These are phyloP conservation scores for Termitomyces sp. DNA, from an alignment of 768 basidiomycete species.

Conservation along the genomic window DNA sequence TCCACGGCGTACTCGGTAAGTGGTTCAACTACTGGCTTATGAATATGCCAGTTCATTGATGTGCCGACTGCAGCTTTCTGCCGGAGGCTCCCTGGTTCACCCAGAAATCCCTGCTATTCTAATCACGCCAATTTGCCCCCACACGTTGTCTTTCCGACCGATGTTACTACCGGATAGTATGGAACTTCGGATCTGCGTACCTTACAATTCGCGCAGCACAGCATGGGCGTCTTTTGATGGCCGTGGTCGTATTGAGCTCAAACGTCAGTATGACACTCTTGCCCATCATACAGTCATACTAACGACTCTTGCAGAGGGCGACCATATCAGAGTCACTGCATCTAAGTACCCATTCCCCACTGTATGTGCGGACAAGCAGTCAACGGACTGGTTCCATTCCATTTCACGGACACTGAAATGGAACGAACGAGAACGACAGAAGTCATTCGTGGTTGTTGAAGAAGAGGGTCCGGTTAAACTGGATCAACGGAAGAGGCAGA, in stretches of 20 bases:
- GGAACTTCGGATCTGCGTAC: constrained; percentile 98
- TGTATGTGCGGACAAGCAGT: constrained; percentile 96
- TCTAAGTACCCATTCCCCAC: constrained; percentile 98
- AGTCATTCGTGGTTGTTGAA: constrained; percentile 97
- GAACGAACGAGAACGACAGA: constrained; percentile 98
- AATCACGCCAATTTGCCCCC: constrained; percentile 97
- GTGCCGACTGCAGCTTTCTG: constrained; percentile 58
- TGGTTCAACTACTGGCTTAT: background rate
- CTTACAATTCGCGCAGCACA: constrained; percentile 95
- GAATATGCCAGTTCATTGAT: constrained; percentile 4
- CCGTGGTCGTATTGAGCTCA: constrained; percentile 90
- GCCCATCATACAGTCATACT: constrained; percentile 4
- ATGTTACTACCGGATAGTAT: constrained; percentile 98
- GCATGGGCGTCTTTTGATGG: constrained; percentile 99
- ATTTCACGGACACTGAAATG: constrained; percentile 96
- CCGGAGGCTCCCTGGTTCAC: constrained; percentile 95
- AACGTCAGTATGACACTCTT: constrained; percentile 58
- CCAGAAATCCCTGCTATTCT: constrained; percentile 96
- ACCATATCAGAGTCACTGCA: constrained; percentile 97
- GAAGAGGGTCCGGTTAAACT: constrained; percentile 69
- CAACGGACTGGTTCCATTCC: constrained; percentile 97
- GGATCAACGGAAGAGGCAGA: constrained; percentile 17
- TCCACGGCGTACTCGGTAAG: constrained; percentile 96
- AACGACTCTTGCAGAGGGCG: constrained; percentile 67
- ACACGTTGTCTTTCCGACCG: constrained; percentile 96